Conservation (phyloP, 768 basidiomycete genomes). For the Trametes elegans region DNA sequence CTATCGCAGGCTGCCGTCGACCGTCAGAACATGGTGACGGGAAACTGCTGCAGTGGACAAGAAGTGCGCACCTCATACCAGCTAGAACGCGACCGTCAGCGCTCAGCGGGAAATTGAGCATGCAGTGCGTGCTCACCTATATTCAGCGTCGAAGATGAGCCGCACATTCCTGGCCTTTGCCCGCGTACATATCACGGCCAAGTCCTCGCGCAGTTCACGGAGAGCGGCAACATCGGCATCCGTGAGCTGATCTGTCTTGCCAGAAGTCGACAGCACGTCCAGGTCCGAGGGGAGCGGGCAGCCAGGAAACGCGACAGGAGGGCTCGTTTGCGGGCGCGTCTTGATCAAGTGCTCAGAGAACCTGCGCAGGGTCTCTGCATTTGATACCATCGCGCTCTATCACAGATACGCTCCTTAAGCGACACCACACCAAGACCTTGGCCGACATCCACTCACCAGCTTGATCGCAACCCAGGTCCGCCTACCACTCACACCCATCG, state of each 20-base stretch:
- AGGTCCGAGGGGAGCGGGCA: slow-evolving; percentile 60
- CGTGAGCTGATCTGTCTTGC: slow-evolving; percentile 36
- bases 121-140: slow-evolving; percentile 44
- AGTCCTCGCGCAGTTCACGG: slow-evolving; percentile 56
- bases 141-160: slow-evolving; percentile 84
- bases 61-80: slow-evolving; percentile 39
- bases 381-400: slow-evolving; percentile 69
- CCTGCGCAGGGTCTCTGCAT: slow-evolving; percentile 56
- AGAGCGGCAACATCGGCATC: slow-evolving; percentile 59
- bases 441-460: slow-evolving; percentile 46
- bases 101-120: background rate
- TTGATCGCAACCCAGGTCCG: slow-evolving; percentile 87
- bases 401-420: background rate
- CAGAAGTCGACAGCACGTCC: slow-evolving; percentile 40
- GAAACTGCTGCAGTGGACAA: background rate
- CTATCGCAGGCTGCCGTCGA: slow-evolving; percentile 65
- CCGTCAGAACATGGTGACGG: background rate
- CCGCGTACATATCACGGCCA: slow-evolving; percentile 60
- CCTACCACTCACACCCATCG: slow-evolving; percentile 34
- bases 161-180: slow-evolving; percentile 64
- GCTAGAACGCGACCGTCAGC: slow-evolving; percentile 1
- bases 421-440: background rate
- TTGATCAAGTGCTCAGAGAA: slow-evolving; percentile 58
- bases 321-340: slow-evolving; percentile 35
- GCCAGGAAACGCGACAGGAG: slow-evolving; percentile 64